Conservation (phyloP, 1,284 basidiomycete species). For the Leccinum insigne region DNA sequence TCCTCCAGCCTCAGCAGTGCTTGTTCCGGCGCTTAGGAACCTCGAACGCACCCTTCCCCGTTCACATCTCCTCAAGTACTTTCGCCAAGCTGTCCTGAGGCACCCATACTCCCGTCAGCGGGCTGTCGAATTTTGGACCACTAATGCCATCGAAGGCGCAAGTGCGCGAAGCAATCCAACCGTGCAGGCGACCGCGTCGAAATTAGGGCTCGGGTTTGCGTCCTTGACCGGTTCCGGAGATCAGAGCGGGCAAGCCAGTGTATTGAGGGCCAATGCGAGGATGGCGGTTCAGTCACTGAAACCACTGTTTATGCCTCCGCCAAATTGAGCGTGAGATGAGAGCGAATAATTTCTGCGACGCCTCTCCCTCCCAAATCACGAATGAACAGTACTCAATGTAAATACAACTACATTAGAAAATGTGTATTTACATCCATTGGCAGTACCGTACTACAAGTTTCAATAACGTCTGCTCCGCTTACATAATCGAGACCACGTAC, state of each 20-base stretch:
- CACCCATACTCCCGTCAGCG: slow-evolving; percentile 47
- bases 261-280: slow-evolving; percentile 40
- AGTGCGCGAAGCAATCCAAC: slow-evolving; percentile 46
- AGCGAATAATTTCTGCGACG: not conserved
- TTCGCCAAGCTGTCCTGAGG: slow-evolving; percentile 55
- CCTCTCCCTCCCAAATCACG: too few relatives aligned
- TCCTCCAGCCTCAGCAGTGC: slow-evolving; percentile 18
- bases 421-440: not conserved
- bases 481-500: slow-evolving; percentile 9
- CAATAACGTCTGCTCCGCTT: not conserved
- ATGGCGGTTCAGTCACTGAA: slow-evolving; percentile 39
- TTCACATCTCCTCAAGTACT: slow-evolving; percentile 54
- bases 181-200: slow-evolving; percentile 51
- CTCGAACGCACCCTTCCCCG: slow-evolving; percentile 44
- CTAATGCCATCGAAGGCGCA: slow-evolving; percentile 50
- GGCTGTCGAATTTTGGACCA: slow-evolving; percentile 55
- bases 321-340: slow-evolving; percentile 12
- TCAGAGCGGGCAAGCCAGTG: slow-evolving; percentile 28
- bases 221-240: slow-evolving; percentile 22
- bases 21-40: slow-evolving; percentile 31
- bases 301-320: slow-evolving; percentile 28
- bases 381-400: not conserved
- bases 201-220: slow-evolving; percentile 48
- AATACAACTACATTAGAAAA: not conserved
- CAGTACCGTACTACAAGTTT: not conserved